phyloP scores from a whole-genome alignment of 129 eudicot species.

The Calendula officinalis region DNA sequence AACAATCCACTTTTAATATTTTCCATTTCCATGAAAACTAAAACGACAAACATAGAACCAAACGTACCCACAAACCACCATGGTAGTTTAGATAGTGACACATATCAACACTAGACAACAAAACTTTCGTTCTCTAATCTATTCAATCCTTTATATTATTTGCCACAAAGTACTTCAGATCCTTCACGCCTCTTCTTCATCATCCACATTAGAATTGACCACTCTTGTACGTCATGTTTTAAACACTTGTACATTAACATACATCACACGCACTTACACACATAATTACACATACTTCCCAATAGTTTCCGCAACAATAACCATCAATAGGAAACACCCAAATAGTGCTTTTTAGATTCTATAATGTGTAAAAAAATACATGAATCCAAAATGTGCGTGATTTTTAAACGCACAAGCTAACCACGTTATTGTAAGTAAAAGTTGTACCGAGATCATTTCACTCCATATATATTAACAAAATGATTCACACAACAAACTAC shows the following conservation, averaged over 20 bases:
- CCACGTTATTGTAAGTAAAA: too few relatives aligned
- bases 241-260: conserved; percentile 27
- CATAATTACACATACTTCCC: too few relatives aligned
- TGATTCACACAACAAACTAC: too few relatives aligned
- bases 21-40: conserved; percentile 12
- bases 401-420: too few relatives aligned
- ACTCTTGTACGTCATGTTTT: conserved; percentile 25
- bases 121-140: conserved; percentile 36
- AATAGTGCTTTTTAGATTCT: background rate
- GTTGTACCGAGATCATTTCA: too few relatives aligned
- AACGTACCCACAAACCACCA: conserved; percentile 24
- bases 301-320: too few relatives aligned
- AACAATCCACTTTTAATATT: conserved; percentile 9
- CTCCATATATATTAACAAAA: too few relatives aligned
- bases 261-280: background rate
- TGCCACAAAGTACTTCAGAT: conserved; percentile 35
- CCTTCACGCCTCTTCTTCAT: conserved; percentile 44
- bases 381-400: too few relatives aligned
- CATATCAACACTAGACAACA: conserved; percentile 22
- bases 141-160: conserved; percentile 24
- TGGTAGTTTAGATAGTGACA: conserved; percentile 31
- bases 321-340: too few relatives aligned
- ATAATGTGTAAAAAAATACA: too few relatives aligned
- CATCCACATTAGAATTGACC: conserved; percentile 34
- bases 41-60: conserved; percentile 11